A percentile compares a stretch with the other conserved stretches of the same genome.
Conservation (phyloP, 495 filamentous ascomycete genomes). For the Aspergillus ellipticus region DNA sequence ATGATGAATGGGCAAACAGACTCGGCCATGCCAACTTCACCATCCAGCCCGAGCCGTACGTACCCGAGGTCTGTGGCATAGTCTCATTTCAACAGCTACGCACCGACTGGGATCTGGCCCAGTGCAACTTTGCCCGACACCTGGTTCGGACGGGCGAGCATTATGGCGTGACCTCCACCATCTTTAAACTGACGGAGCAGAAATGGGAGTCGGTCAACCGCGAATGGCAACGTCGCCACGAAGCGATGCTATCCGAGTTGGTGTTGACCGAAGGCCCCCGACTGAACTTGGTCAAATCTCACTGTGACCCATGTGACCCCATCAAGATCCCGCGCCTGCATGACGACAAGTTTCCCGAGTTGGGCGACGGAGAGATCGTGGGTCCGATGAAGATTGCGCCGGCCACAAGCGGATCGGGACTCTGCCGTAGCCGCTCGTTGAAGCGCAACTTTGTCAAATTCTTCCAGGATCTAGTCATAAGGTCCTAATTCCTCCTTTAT, state of each 20-base stretch:
- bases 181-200: conserved; percentile 71
- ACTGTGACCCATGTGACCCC: conserved; percentile 40
- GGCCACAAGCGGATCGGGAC: conserved; percentile 26
- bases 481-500: conserved; percentile 17
- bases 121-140: conserved; percentile 78
- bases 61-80: conserved; percentile 56
- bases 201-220: conserved; percentile 80
- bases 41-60: conserved; percentile 78
- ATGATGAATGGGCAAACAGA: conserved; percentile 76
- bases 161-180: conserved; percentile 79
- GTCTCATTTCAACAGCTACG: conserved; percentile 64
- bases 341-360: conserved; percentile 77
- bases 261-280: conserved; percentile 30
- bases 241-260: conserved; percentile 52
- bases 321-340: conserved; percentile 61
- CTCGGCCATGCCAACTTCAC: conserved; percentile 92
- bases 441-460: conserved; percentile 48
- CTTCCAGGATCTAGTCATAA: conserved; percentile 42
- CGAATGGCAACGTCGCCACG: conserved; percentile 64
- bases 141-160: conserved; percentile 82
- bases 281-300: conserved; percentile 41
- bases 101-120: conserved; percentile 73
- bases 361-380: conserved; percentile 87
- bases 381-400: conserved; percentile 71
- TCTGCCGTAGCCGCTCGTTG: conserved; percentile 29